These are phyloP conservation scores for Millerozyma acaciae DNA, from an alignment of 805 yeast genomes.

Conservation along the genomic window DNA sequence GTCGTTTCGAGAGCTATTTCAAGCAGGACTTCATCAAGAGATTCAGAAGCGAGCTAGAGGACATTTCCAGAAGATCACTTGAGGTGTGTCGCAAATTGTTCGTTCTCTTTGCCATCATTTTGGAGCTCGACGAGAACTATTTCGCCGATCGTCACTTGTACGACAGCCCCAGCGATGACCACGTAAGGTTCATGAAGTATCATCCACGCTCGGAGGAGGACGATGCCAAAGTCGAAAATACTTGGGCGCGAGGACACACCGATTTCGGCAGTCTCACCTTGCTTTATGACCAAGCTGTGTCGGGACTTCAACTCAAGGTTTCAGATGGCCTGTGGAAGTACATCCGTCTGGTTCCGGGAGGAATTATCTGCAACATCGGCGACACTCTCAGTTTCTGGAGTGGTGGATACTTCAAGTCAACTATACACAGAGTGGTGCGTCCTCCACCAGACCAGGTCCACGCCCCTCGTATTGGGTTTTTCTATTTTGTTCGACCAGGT, in stretches of 20 bases:
- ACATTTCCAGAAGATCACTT: slow-evolving; percentile 19
- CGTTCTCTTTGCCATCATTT: slow-evolving; percentile 28
- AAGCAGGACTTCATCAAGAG: slow-evolving; percentile 20
- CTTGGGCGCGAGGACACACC: slow-evolving; percentile 34
- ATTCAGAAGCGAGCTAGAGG: slow-evolving; percentile 17
- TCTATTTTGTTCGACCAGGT: slow-evolving; percentile 34
- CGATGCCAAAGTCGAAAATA: slow-evolving; percentile 25
- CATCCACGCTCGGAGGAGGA: slow-evolving; percentile 25
- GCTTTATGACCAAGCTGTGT: slow-evolving; percentile 31
- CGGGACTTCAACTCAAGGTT: slow-evolving; percentile 30
- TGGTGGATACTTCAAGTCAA: slow-evolving; percentile 33
- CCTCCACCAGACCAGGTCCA: slow-evolving; percentile 31
- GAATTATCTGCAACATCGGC: slow-evolving; percentile 33
- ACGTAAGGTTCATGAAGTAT: slow-evolving; percentile 31
- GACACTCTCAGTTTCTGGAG: slow-evolving; percentile 33
- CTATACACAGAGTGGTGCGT: slow-evolving; percentile 31
- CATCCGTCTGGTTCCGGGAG: slow-evolving; percentile 28
- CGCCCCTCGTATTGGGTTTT: slow-evolving; percentile 30
- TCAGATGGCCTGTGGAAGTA: slow-evolving; percentile 30
- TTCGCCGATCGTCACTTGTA: slow-evolving; percentile 28
- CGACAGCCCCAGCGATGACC: slow-evolving; percentile 32
- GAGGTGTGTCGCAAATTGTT: slow-evolving; percentile 22
- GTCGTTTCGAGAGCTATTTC: slow-evolving; percentile 15
- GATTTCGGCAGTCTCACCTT: slow-evolving; percentile 35
- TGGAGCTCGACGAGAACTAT: slow-evolving; percentile 30